phyloP scores from a whole-genome alignment of 2,329 filamentous ascomycete species.

The Fusarium camptoceras region DNA sequence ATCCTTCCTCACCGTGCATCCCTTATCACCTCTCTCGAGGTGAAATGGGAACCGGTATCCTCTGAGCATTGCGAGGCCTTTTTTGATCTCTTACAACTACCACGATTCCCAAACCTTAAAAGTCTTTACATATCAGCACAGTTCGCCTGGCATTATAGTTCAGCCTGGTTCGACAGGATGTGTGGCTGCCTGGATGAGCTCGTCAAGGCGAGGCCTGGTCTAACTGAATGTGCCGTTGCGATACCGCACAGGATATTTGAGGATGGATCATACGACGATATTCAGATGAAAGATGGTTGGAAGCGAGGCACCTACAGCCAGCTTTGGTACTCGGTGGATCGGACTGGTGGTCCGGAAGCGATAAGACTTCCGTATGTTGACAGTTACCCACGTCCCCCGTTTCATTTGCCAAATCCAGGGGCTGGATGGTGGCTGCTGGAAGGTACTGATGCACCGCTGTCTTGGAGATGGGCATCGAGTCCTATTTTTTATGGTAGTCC shows the following conservation, averaged over 20 bases:
- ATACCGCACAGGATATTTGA: no score
- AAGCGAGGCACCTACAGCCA: background rate
- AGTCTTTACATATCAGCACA: background rate
- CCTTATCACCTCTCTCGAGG: background rate
- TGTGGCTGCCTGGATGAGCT: no score
- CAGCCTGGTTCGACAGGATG: no score
- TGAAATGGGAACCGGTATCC: background rate
- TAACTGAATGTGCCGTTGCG: background rate
- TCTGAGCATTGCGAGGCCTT: background rate
- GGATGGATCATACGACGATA: no score
- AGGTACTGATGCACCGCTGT: background rate
- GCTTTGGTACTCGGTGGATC: background rate
- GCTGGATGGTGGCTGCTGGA: background rate
- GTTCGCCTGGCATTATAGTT: rapidly evolving
- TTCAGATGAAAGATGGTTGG: background rate
- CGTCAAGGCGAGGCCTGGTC: background rate
- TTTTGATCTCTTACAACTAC: background rate
- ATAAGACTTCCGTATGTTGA: background rate
- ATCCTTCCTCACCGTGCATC: background rate
- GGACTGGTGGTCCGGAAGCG: background rate
- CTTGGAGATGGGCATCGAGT: background rate
- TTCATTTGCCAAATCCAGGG: background rate
- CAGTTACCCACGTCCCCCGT: background rate
- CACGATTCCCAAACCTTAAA: background rate
- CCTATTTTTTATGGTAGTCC: no score